Percentiles rank a stretch among this genome's conserved stretches.
phyloP scores from a whole-genome alignment of 2,329 filamentous ascomycete species.

The Ophidiomyces ophidiicola region DNA sequence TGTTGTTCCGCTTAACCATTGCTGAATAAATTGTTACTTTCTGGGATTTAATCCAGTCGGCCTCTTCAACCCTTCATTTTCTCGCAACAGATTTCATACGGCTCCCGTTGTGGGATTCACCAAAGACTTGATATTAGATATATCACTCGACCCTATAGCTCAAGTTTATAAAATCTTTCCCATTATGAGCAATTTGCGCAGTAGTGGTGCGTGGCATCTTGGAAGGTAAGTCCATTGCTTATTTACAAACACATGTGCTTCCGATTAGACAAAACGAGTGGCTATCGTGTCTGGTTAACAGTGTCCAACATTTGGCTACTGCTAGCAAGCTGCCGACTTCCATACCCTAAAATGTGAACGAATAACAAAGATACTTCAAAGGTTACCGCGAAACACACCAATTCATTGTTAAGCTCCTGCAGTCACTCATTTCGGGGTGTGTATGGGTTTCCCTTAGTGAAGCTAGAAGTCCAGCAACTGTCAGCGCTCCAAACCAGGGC shows the following conservation, averaged over 20 bases:
- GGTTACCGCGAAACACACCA: no score
- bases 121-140: background rate
- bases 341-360: no score
- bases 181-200: background rate
- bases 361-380: no score
- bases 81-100: background rate
- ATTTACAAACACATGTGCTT: no score
- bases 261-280: no score
- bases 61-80: background rate
- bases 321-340: no score
- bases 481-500: background rate
- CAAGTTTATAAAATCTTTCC: background rate
- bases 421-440: slow-evolving; percentile 5
- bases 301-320: no score
- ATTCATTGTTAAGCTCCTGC: background rate
- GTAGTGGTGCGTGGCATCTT: no score
- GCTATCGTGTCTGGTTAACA: no score
- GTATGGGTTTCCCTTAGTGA: slow-evolving; percentile 6
- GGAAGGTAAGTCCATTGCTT: no score
- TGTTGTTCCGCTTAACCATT: slow-evolving; percentile 49
- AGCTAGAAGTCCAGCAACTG: slow-evolving; percentile 2
- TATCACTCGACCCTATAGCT: background rate
- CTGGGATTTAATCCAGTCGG: slow-evolving; percentile 10
- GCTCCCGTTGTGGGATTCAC: background rate
- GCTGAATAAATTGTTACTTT: slow-evolving; percentile 31